Conservation (phyloP, 2,329 filamentous ascomycete species). For the Hymenoscyphus albidus region DNA sequence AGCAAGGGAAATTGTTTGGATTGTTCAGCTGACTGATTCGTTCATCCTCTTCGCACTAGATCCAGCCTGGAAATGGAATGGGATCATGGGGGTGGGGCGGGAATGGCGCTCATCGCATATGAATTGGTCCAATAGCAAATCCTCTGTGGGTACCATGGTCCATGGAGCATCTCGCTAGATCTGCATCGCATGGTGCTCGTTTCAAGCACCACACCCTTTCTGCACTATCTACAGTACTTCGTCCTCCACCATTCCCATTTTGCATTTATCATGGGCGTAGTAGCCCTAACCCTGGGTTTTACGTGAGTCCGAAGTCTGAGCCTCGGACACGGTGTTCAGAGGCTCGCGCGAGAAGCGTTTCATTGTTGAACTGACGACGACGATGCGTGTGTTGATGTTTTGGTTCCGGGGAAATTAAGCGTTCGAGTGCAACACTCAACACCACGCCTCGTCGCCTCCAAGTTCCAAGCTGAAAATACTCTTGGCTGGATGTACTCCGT, state of each 20-base stretch:
- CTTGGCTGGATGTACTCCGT: background rate
- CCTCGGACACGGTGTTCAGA: background rate
- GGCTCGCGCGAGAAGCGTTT: background rate
- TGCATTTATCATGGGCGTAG: too few relatives aligned
- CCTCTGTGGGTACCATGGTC: background rate
- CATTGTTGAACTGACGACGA: background rate
- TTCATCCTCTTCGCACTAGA: background rate
- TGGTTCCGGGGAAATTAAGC: background rate
- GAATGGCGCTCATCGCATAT: background rate
- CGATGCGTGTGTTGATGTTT: background rate
- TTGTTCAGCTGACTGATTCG: background rate
- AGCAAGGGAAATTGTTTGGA: background rate
- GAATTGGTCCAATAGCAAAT: background rate
- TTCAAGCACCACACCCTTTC: background rate
- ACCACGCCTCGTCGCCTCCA: background rate
- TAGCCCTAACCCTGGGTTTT: too few relatives aligned
- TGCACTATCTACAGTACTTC: background rate
- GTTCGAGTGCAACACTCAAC: background rate
- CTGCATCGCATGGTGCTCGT: constrained; percentile 3
- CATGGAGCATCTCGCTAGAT: background rate
- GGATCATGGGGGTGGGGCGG: background rate
- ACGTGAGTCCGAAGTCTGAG: too few relatives aligned
- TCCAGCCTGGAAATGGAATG: background rate
- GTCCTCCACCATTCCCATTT: too few relatives aligned
- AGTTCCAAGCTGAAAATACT: background rate